phyloP scores from a whole-genome alignment of 129 eudicot genomes.

The Chrysanthemum lavandulifolium region DNA sequence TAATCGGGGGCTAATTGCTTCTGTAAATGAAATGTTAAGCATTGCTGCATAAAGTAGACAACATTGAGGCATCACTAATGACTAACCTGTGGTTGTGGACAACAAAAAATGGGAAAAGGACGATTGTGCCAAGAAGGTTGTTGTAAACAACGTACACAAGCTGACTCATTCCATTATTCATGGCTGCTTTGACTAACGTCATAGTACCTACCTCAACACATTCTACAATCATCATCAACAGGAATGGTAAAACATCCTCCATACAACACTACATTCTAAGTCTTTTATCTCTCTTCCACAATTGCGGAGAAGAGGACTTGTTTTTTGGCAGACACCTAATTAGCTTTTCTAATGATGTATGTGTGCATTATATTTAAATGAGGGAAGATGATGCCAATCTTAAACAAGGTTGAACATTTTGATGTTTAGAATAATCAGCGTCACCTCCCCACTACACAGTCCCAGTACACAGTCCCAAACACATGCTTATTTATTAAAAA shows the following conservation, averaged over 20 bases:
- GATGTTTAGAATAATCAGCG: background rate
- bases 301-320: background rate
- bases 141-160: background rate
- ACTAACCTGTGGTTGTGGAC: slow-evolving; percentile 1
- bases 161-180: slow-evolving; percentile 10
- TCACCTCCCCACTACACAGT: background rate
- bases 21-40: background rate
- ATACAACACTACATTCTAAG: background rate
- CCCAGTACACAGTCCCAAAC: no score
- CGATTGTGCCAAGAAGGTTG: background rate
- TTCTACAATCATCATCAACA: background rate
- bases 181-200: background rate
- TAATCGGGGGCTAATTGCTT: background rate
- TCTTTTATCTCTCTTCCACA: background rate
- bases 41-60: background rate
- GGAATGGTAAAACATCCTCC: background rate
- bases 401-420: background rate
- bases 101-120: background rate
- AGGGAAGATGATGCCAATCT: background rate
- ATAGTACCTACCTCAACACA: background rate
- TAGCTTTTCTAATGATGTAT: background rate
- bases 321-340: background rate
- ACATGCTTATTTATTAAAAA: no score
- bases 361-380: background rate
- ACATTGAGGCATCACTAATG: background rate